Percentiles rank a stretch among this genome's conserved stretches.
Conservation (phyloP, 2,329 filamentous ascomycete genomes). For the Aspergillus latus region DNA sequence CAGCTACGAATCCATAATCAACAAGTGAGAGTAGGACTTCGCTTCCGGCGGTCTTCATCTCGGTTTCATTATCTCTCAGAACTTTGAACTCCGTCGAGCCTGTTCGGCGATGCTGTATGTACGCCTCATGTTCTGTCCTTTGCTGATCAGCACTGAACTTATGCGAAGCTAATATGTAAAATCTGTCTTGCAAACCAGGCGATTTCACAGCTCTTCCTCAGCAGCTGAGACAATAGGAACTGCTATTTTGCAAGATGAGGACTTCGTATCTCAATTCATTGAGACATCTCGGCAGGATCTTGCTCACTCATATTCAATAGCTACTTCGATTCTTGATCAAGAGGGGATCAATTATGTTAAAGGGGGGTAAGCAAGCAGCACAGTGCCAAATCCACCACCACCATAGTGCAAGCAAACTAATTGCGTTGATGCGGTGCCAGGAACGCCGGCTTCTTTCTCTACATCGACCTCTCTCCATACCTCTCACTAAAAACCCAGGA, state of each 20-base stretch:
- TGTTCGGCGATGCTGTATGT: slow-evolving; percentile 30
- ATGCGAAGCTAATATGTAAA: neutral
- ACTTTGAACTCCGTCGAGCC: slow-evolving; percentile 25
- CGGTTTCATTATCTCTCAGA: slow-evolving; percentile 30
- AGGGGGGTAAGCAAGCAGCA: slow-evolving; percentile 28
- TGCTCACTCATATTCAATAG: slow-evolving; percentile 30
- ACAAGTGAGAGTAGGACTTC: slow-evolving; percentile 26
- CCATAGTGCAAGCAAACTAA: too few species aligned
- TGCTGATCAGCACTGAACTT: neutral
- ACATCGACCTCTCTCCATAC: slow-evolving; percentile 45
- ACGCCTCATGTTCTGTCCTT: neutral
- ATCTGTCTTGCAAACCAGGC: slow-evolving; percentile 13
- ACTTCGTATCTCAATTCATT: slow-evolving; percentile 37
- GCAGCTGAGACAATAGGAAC: slow-evolving; percentile 33
- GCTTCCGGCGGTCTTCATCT: slow-evolving; percentile 32
- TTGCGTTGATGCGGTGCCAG: slow-evolving; percentile 2
- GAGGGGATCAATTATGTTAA: slow-evolving; percentile 40
- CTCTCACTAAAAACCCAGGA: slow-evolving; percentile 33
- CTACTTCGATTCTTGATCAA: slow-evolving; percentile 34
- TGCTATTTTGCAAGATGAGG: slow-evolving; percentile 33
- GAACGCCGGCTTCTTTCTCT: slow-evolving; percentile 51
- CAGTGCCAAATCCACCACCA: neutral
- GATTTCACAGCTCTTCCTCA: slow-evolving; percentile 29
- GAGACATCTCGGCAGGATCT: slow-evolving; percentile 26
- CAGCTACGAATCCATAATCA: neutral